Base-by-base conservation (phyloP, 495 filamentous ascomycete species). In the Neurospora sp. region DNA sequence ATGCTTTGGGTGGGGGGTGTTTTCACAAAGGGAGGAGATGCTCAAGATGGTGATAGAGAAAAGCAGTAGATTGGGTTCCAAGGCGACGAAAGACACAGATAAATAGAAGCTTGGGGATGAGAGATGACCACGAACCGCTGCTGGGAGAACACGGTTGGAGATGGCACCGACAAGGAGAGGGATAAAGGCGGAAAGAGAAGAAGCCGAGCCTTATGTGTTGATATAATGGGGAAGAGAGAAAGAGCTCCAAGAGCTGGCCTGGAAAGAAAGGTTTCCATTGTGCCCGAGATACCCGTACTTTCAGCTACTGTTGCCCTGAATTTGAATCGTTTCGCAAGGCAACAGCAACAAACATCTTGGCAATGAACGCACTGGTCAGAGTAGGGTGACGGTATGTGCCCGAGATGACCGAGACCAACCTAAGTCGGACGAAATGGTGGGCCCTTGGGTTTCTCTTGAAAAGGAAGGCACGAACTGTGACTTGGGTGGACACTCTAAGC, bases 11-110 rank as follows among this genome's bases (percentile, higher is more conserved):
- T 14, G 27, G 27, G 1, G 1, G 44, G 69, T 42, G 59, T 68
- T 44, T 48, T 68, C 70, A 72, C 70, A 72, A 73, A 59, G 71
- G 71, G 79, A 74, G 72, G 74, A 78, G 42, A 78, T 78, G 78
- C 48, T 74, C 76, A 61, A 81, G 74, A 79, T 78, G 73, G 59
- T 76, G 27, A 31, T 69, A 71, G 71, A 68, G 72, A 75, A 76
- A 69, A 77, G 73, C 73, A 73, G 73, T 77, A 78, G 75, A 78
- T 77, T 70, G 42, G 53, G 53, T 65, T 65, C 53, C 53, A 65
- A 65, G 53, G 27, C 12, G 53, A 65, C 53, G 53, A 65, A 35
- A 35, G 53, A 65, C 53, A 65, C 53, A 65, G 53, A 65, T 65
- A 65, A 65, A 65, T 65, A 65, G 53, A 65, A 65, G 53, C 27